Percentiles rank a stretch among this genome's conserved stretches.
Conservation (phyloP, 2,329 filamentous ascomycete species). For the Lachnellula cervina region DNA sequence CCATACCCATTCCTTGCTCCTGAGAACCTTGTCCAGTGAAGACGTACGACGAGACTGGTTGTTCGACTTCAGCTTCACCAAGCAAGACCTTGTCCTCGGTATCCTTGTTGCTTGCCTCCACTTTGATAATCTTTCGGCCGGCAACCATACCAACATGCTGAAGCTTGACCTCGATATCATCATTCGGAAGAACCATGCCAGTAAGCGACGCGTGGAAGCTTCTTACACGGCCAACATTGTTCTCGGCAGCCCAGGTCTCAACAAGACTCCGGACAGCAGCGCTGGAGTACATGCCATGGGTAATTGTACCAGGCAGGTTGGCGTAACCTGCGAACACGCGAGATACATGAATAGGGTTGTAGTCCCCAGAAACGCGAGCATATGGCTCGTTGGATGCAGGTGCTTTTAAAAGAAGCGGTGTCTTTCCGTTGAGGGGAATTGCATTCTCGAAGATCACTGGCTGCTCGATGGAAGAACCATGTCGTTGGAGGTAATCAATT, state of each 20-base stretch:
- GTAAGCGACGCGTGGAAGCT: constrained; percentile 96
- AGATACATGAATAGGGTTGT: constrained; percentile 98
- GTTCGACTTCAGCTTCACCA: constrained; percentile 95
- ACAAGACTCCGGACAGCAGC: constrained; percentile 92
- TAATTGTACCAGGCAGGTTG: constrained; percentile 93
- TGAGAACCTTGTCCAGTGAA: constrained; percentile 98
- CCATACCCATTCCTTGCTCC: constrained; percentile 99
- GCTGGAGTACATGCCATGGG: constrained; percentile 99
- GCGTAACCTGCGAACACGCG: constrained; percentile 95
- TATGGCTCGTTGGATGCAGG: constrained; percentile 97
- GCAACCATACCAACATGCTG: constrained; percentile 97
- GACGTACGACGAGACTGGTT: constrained; percentile 93
- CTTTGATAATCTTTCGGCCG: constrained; percentile 98
- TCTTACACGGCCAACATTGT: constrained; percentile 93
- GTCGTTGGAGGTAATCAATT: constrained; percentile 88
- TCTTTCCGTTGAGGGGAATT: constrained; percentile 91
- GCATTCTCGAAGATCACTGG: constrained; percentile 96
- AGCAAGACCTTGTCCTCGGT: constrained; percentile 94
- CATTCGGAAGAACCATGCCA: constrained; percentile 98
- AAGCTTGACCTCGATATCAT: constrained; percentile 89
- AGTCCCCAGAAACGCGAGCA: constrained; percentile 94
- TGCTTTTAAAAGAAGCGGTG: constrained; percentile 79
- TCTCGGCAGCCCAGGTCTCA: constrained; percentile 98
- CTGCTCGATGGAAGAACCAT: constrained; percentile 90
- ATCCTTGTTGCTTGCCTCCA: constrained; percentile 92